Conservation (phyloP, 805 yeast genomes). For the Saccharomyces jurei region DNA sequence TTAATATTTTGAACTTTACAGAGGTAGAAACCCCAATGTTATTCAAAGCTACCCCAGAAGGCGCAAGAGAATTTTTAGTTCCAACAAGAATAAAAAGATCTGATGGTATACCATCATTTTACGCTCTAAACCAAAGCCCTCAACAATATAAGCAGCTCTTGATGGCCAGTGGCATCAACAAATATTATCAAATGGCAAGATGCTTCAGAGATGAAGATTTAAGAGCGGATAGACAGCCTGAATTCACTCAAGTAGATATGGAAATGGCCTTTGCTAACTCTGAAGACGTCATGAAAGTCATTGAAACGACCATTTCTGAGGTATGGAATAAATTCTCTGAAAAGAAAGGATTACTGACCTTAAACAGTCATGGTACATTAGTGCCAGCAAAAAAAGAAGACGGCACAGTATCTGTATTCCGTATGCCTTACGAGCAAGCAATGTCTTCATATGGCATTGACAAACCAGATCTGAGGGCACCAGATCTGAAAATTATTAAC, state of each 20-base stretch:
- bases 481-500: constrained; percentile 42
- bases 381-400: constrained; percentile 12
- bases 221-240: constrained; percentile 93
- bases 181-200: constrained; percentile 83
- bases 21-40: constrained; percentile 90
- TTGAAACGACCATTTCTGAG: constrained; percentile 46
- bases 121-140: constrained; percentile 95
- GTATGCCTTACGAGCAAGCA: constrained; percentile 60
- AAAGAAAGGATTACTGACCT: constrained; percentile 21
- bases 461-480: constrained; percentile 79
- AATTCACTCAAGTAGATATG: constrained; percentile 92
- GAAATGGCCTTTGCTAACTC: constrained; percentile 81
- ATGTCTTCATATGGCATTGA: constrained; percentile 77
- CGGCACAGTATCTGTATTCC: constrained; percentile 28
- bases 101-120: constrained; percentile 36
- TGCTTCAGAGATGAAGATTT: constrained; percentile 96
- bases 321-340: constrained; percentile 47
- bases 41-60: constrained; percentile 96
- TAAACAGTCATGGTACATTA: constrained; percentile 19
- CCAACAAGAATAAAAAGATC: constrained; percentile 61
- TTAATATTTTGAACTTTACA: constrained; percentile 44
- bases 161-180: constrained; percentile 86
- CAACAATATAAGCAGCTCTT: constrained; percentile 93
- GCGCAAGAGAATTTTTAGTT: constrained; percentile 91
- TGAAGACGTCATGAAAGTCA: constrained; percentile 55